Evolutionary conservation across 805 yeast genomes (phyloP).

Genomic region (Pichia manshurica): DNA sequence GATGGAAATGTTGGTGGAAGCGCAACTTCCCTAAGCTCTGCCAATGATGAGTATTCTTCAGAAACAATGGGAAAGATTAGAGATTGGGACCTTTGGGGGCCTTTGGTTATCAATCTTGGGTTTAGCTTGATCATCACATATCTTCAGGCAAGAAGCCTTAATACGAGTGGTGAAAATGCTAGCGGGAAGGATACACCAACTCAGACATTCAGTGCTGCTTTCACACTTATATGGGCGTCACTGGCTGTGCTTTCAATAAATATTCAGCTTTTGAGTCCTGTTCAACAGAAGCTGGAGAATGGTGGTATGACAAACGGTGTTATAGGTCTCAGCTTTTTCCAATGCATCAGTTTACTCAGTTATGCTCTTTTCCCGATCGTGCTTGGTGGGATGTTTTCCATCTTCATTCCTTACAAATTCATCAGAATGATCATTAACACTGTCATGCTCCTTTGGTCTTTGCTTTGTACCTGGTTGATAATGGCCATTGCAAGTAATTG

Average conservation of each 20-base stretch:
- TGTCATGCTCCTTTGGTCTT: conserved; percentile 44
- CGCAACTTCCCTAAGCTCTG: conserved; percentile 11
- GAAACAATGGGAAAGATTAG: conserved; percentile 33
- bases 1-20: background rate
- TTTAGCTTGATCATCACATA: conserved; percentile 46
- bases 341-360: conserved; percentile 51
- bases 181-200: conserved; percentile 30
- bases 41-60: conserved; percentile 29
- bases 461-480: conserved; percentile 46
- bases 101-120: conserved; percentile 44
- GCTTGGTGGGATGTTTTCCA: conserved; percentile 41
- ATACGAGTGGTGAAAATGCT: conserved; percentile 15
- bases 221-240: conserved; percentile 47
- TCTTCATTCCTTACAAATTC: conserved; percentile 38
- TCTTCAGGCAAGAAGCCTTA: conserved; percentile 31
- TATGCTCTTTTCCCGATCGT: conserved; percentile 52
- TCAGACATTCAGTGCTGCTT: conserved; percentile 49
- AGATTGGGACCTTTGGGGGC: conserved; percentile 65
- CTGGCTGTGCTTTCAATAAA: conserved; percentile 44
- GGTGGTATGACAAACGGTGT: conserved; percentile 28
- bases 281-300: conserved; percentile 26
- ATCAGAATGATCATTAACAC: conserved; percentile 38
- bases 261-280: conserved; percentile 51
- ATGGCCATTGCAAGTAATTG: conserved; percentile 40
- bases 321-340: conserved; percentile 44